phyloP scores from a whole-genome alignment of 2,329 filamentous ascomycete genomes.

The Eutypa lata region DNA sequence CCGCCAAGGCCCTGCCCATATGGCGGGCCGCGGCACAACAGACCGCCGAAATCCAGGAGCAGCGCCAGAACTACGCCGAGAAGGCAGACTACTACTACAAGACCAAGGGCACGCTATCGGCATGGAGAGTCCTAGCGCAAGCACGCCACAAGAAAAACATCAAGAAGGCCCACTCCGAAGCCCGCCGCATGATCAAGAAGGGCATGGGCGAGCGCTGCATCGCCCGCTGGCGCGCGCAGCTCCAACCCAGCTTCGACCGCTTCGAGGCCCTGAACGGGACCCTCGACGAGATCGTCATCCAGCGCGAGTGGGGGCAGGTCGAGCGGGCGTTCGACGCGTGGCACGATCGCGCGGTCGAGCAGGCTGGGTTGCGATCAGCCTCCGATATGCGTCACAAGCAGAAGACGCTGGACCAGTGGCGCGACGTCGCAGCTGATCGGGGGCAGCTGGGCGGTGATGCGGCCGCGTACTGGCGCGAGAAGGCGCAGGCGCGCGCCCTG shows the following conservation, averaged over 20 bases:
- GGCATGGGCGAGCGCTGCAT: constrained; percentile 28
- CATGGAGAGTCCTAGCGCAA: constrained; percentile 24
- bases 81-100: constrained; percentile 28
- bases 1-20: constrained; percentile 20
- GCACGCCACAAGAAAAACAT: constrained; percentile 27
- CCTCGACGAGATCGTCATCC: constrained; percentile 17
- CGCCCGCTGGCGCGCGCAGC: constrained; percentile 23
- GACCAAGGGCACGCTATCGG: constrained; percentile 17
- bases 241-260: constrained; percentile 22
- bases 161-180: constrained; percentile 29
- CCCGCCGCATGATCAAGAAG: constrained; percentile 30
- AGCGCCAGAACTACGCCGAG: constrained; percentile 21
- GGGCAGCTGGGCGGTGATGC: constrained; percentile 14
- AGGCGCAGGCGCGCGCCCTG: constrained; percentile 17
- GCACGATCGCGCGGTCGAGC: constrained; percentile 22
- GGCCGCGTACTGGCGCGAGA: constrained; percentile 22
- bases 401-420: constrained; percentile 23
- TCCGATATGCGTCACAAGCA: constrained; percentile 20
- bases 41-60: constrained; percentile 13
- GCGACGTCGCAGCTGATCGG: constrained; percentile 12
- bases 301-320: constrained; percentile 20
- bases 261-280: constrained; percentile 22
- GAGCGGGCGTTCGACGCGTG: constrained; percentile 21
- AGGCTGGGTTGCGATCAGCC: constrained; percentile 11
- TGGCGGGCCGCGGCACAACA: constrained; percentile 23